Evolutionary conservation across 1,284 basidiomycete species (phyloP).

Genomic region (Malassezia globosa): DNA sequence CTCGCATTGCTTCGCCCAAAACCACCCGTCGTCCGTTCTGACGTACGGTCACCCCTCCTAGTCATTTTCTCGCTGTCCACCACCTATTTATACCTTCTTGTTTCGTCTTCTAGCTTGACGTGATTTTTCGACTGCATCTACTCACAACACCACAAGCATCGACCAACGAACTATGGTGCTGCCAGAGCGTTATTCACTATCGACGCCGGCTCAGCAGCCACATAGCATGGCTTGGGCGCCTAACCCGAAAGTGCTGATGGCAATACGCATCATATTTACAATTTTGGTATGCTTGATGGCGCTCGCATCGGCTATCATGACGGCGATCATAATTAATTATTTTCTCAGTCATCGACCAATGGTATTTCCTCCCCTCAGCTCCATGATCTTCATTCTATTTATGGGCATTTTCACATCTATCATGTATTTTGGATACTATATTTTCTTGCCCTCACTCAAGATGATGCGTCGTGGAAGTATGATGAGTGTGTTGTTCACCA

Average conservation of each 20-base stretch:
- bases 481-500: conserved; percentile 41
- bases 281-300: conserved; percentile 35
- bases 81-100: no score
- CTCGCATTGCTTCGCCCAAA: no score
- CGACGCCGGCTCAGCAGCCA: conserved; percentile 24
- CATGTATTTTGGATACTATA: conserved; percentile 47
- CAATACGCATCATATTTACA: conserved; percentile 39
- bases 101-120: no score
- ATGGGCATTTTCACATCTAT: conserved; percentile 46
- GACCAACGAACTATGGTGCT: conserved; percentile 25
- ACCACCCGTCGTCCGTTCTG: no score
- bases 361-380: conserved; percentile 47
- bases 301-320: conserved; percentile 37
- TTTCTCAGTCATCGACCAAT: conserved; percentile 47
- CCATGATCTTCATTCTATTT: conserved; percentile 47
- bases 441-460: conserved; percentile 42
- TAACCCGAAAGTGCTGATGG: conserved; percentile 37
- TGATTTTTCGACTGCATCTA: no score
- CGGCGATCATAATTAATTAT: conserved; percentile 42
- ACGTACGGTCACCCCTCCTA: no score
- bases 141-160: no score
- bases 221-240: conserved; percentile 24
- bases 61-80: no score
- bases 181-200: conserved; percentile 31
- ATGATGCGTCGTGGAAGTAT: conserved; percentile 46